A percentile compares a stretch with the other conserved stretches of the same genome.
These are phyloP conservation scores for Auricularia sp. DNA, from an alignment of 768 basidiomycete species.

Conservation along the genomic window DNA sequence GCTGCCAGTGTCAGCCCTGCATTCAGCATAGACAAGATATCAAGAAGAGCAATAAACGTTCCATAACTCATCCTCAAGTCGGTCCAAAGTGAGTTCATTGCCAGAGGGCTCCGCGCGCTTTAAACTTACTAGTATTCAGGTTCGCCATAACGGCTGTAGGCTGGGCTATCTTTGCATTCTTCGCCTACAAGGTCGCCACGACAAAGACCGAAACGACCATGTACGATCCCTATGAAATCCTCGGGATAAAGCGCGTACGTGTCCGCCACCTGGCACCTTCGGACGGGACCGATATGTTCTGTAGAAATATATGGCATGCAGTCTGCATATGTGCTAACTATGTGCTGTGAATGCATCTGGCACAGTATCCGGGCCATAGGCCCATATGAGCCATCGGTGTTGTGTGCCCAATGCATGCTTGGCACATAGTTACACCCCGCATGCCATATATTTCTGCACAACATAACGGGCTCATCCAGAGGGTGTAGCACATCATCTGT, in stretches of 20 bases:
- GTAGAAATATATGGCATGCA: too few species aligned
- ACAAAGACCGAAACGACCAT: constrained; percentile 53
- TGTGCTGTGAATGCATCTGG: too few species aligned
- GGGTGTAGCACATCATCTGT: not conserved
- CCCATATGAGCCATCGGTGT: too few species aligned
- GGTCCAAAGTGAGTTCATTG: constrained; percentile 38
- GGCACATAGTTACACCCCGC: too few species aligned
- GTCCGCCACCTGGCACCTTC: not conserved
- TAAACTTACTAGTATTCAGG: constrained; percentile 25
- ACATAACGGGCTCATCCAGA: too few species aligned
- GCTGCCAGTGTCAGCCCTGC: constrained; percentile 58
- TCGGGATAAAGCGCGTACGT: constrained; percentile 64
- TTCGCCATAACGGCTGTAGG: constrained; percentile 51
- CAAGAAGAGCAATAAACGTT: constrained; percentile 32
- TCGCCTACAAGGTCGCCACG: constrained; percentile 55
- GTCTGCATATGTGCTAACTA: too few species aligned
- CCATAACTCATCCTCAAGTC: constrained; percentile 37
- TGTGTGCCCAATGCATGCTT: too few species aligned
- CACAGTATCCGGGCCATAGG: too few species aligned
- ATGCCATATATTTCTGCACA: too few species aligned
- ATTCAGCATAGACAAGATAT: constrained; percentile 40
- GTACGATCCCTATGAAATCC: constrained; percentile 91
- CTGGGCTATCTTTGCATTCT: constrained; percentile 61
- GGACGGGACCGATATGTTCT: not conserved
- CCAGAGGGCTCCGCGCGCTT: not conserved